A percentile compares a stretch with the other conserved stretches of the same genome.
Evolutionary conservation across 345 rosid genomes (phyloP).

Genomic region (Acer yangbiense): DNA sequence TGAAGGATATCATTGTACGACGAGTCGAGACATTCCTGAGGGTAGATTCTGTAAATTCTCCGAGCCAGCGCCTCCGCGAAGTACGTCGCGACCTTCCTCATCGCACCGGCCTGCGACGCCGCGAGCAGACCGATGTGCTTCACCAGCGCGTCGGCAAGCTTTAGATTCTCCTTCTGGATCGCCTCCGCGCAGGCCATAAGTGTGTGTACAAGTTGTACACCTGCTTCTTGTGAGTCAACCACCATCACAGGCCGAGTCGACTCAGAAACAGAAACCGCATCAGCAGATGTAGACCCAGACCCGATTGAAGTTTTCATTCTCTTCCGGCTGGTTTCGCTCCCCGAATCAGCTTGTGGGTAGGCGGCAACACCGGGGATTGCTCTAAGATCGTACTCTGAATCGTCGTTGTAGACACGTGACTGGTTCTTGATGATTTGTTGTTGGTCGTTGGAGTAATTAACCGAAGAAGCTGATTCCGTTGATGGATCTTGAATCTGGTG

Average conservation of each 20-base stretch:
- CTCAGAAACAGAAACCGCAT: conserved; percentile 19
- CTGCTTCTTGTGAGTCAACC: conserved; percentile 81
- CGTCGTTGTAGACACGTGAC: conserved; percentile 32
- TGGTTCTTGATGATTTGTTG: conserved; percentile 11
- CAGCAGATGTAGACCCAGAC: conserved; percentile 18
- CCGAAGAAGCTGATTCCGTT: conserved; percentile 28
- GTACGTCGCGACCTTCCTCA: conserved; percentile 92
- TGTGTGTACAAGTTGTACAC: conserved; percentile 83
- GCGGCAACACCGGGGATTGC: conserved; percentile 81
- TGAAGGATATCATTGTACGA: conserved; percentile 59
- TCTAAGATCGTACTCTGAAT: conserved; percentile 73
- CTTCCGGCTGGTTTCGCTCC: conserved; percentile 35
- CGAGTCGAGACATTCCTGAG: conserved; percentile 40
- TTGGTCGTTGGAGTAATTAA: conserved; percentile 12
- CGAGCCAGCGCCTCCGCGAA: conserved; percentile 86
- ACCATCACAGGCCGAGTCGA: conserved; percentile 67
- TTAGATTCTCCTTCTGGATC: conserved; percentile 60
- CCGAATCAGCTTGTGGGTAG: conserved; percentile 37
- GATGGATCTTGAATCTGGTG: conserved; percentile 25
- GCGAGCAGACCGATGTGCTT: conserved; percentile 79
- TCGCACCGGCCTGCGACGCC: conserved; percentile 72
- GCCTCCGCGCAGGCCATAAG: conserved; percentile 90
- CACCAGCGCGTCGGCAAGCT: conserved; percentile 74
- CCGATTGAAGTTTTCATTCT: conserved; percentile 32
- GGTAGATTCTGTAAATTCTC: conserved; percentile 66